Conservation (phyloP, 1,284 basidiomycete genomes). For the Pterula multifida region DNA sequence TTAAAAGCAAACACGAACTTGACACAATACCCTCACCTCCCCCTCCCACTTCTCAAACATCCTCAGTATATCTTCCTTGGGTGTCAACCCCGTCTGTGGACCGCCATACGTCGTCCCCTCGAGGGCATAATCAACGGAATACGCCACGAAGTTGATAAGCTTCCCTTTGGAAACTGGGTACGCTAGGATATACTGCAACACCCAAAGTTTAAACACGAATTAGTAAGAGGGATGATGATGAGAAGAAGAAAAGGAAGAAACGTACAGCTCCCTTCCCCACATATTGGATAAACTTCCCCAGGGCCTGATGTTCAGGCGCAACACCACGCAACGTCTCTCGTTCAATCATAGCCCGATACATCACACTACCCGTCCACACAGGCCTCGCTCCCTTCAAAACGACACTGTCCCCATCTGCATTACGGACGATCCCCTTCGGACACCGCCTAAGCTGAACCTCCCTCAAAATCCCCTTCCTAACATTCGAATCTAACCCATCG, state of each 20-base stretch:
- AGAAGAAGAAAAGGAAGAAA: not conserved
- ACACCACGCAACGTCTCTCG: conserved; percentile 14
- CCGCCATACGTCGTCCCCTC: conserved; percentile 17
- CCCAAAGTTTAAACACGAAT: not conserved
- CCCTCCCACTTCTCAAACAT: not conserved
- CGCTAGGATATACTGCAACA: conserved; percentile 14
- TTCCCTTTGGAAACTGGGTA: conserved; percentile 16
- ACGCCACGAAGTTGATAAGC: conserved; percentile 19
- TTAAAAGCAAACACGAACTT: not conserved
- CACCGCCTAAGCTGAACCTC: no score
- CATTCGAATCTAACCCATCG: conserved; percentile 25
- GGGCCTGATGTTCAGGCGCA: conserved; percentile 17
- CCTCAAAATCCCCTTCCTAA: no score
- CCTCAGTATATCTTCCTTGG: not conserved
- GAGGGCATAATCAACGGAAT: conserved; percentile 14
- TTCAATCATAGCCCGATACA: conserved; percentile 18
- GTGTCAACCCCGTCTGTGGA: not conserved
- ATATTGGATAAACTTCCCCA: conserved; percentile 17
- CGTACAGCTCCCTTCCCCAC: conserved; percentile 20
- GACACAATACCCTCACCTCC: not conserved
- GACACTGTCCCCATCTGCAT: no score
- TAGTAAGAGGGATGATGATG: not conserved
- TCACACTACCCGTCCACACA: conserved; percentile 20
- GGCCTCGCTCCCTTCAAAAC: no score
- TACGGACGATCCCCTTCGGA: no score